Evolutionary conservation across 2,329 filamentous ascomycete species (phyloP), one percentile per base, ranked within the genome.

Genomic region (Ceratocystis smalleyi): DNA sequence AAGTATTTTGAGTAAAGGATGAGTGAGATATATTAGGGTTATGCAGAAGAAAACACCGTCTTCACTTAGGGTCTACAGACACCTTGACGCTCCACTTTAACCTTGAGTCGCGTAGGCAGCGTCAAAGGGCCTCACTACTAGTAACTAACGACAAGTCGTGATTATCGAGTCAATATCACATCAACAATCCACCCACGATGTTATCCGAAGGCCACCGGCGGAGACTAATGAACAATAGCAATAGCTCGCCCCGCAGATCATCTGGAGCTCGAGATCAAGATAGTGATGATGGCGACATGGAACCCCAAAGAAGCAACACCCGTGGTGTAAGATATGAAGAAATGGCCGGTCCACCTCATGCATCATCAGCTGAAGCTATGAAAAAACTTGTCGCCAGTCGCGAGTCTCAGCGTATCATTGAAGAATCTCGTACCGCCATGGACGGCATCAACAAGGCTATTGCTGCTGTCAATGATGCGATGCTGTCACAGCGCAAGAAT

Each of bases 381-480:
- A 57, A 43, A 35, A 32, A 55, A 6, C 19, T 59, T 5, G 49
- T 57, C 8, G 27, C 24, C 51, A 35, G 22, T 22, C 62, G 62
- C 35, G 62, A 63, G 17, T n/a, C 19, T 24, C 40, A 55, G 51
- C 49, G 51, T 30, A 45, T 63, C 22, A 43, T 59, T 12, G 62
- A 63, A 24, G 43, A 63, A 40, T 63, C 62, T 7, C 49, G 62
- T 49, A 22, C 35, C 1, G 62, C 59, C 24, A 63, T 64, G 35
- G n/a, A 59, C 3, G 47, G 60, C 47, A 64, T 66, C 17, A 61
- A 35, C 62, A 55, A 57, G 8, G 65, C 65, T 12, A 64, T 66
- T 22, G 43, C 49, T 15, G 27, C 62, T 22, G 47, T 64, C 32
- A 66, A 66, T 30, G 62, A 66, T 30, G 57, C 65, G 17, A 62